Evolutionary conservation across 1,284 basidiomycete genomes (phyloP).

Genomic region (Rhodotorula sp.): DNA sequence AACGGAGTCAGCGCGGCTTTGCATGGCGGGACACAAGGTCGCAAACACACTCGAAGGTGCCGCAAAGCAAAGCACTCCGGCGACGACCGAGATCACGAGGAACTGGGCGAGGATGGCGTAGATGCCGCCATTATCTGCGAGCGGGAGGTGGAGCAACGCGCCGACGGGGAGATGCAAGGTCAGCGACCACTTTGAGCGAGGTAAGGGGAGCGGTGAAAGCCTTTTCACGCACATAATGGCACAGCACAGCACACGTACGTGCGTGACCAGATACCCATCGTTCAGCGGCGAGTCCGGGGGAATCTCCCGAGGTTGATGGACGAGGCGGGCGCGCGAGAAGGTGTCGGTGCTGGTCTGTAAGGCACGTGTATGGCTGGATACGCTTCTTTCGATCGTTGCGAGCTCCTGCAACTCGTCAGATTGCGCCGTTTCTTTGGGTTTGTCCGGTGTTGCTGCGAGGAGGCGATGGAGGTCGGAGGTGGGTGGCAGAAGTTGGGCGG

Average conservation of each 20-base stretch:
- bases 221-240: constrained; percentile 30
- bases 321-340: too few species aligned
- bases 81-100: constrained; percentile 64
- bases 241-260: constrained; percentile 41
- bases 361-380: too few species aligned
- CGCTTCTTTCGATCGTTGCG: too few species aligned
- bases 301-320: too few species aligned
- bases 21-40: constrained; percentile 10
- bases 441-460: too few species aligned
- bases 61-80: constrained; percentile 71
- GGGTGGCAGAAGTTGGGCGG: too few species aligned
- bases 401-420: too few species aligned
- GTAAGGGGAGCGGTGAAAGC: background rate
- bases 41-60: constrained; percentile 72
- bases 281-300: background rate
- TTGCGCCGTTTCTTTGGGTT: too few species aligned
- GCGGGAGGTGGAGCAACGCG: background rate
- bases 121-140: constrained; percentile 68
- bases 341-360: too few species aligned
- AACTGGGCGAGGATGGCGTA: constrained; percentile 77
- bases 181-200: background rate
- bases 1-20: constrained; percentile 8
- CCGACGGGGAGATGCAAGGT: background rate
- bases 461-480: too few species aligned
- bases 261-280: constrained; percentile 34